Conservation (phyloP, 1,284 basidiomycete genomes). For the Puccinia polysora region DNA sequence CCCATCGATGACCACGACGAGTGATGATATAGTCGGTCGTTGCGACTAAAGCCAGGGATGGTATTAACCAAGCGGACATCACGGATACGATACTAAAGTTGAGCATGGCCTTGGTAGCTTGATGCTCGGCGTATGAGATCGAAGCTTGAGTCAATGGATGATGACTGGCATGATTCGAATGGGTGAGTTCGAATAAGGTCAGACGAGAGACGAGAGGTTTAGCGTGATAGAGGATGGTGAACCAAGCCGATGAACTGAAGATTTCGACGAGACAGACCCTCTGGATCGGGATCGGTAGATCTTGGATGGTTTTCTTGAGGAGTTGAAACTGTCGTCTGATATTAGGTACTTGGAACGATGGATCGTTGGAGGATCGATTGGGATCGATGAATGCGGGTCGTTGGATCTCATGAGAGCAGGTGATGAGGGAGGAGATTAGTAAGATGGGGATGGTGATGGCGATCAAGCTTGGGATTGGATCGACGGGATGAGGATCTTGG, state of each 20-base stretch:
- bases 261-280: conserved; percentile 27
- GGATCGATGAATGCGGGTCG: neutral
- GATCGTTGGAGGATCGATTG: neutral
- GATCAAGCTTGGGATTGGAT: conserved; percentile 10
- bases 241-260: conserved; percentile 16
- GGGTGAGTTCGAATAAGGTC: neutral
- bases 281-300: conserved; percentile 28
- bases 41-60: conserved; percentile 3
- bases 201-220: conserved; percentile 18
- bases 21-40: conserved; percentile 6
- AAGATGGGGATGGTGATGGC: conserved; percentile 1
- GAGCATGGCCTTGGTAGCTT: conserved; percentile 16
- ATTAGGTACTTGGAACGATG: neutral
- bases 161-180: neutral
- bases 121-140: conserved; percentile 8
- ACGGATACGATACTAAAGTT: conserved; percentile 25
- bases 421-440: neutral
- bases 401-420: neutral
- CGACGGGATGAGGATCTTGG: conserved; percentile 12
- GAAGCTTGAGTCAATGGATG: neutral
- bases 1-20: conserved; percentile 9
- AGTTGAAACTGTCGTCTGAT: neutral
- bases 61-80: neutral
- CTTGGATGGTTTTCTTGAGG: neutral
- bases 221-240: conserved; percentile 25